Evolutionary conservation across 140 eudicot species (phyloP).

Genomic region (Oenanthe javanica): DNA sequence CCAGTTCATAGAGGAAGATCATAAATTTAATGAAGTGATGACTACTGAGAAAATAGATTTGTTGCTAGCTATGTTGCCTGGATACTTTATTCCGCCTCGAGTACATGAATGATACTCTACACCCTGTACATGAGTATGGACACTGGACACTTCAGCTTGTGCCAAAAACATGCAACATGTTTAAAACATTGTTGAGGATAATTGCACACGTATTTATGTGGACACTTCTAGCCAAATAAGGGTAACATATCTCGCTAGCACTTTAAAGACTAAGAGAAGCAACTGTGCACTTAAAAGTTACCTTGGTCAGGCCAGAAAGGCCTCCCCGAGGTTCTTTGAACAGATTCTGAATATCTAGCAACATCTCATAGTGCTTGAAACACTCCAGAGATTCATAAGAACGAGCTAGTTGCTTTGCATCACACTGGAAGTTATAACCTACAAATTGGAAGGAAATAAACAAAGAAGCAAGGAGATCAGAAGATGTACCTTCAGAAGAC

Average conservation of each 20-base stretch:
- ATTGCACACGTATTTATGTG: not conserved
- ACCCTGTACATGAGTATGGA: not conserved
- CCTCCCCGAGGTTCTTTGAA: slow-evolving; percentile 85
- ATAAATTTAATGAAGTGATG: not conserved
- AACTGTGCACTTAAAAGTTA: slow-evolving; percentile 19
- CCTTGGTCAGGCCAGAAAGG: slow-evolving; percentile 89
- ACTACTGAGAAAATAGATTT: not conserved
- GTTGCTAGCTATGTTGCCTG: not conserved
- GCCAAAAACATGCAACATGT: not conserved
- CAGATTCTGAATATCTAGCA: slow-evolving; percentile 83
- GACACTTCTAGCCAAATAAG: not conserved
- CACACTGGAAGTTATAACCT: slow-evolving; percentile 97
- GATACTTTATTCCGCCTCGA: not conserved
- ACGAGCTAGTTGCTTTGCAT: slow-evolving; percentile 58
- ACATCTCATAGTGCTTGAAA: slow-evolving; percentile 89
- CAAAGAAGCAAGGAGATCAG: not conserved
- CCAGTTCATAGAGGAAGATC: not conserved
- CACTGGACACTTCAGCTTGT: not conserved
- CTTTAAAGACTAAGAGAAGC: not conserved
- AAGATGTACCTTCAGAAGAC: not conserved
- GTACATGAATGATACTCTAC: not conserved
- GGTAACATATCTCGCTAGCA: not conserved
- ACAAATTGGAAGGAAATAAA: slow-evolving; percentile 1
- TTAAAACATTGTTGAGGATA: not conserved
- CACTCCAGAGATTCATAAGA: slow-evolving; percentile 69